Evolutionary conservation across 805 yeast genomes (phyloP), one percentile per base, ranked within the genome.

Genomic region (Ogataea sp.): DNA sequence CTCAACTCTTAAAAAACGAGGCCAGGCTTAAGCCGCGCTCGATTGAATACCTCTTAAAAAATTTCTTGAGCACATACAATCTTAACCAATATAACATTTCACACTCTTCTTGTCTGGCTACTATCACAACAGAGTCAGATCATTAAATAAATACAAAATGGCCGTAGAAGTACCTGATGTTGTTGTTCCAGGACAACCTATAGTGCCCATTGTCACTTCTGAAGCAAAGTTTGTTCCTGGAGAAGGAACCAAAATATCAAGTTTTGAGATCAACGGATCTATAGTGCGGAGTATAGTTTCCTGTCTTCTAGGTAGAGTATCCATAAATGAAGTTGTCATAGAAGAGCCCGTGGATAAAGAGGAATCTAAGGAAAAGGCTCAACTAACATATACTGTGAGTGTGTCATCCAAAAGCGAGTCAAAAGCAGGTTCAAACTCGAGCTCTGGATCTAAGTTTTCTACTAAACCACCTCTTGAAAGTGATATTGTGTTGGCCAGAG

Each of bases 171-270:
- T 70, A 34, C 80, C 81, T 17, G 60, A 65, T 25, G 55, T 56
- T 28, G 85, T 73, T 2, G 67, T 80, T n/a, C 96, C 96, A 1
- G 96, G 96, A 0, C 95, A 87, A 50, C 73, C 80, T 32, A 66
- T 87, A 20, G 71, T 78, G 16, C 89, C 93, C 1, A 62, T 69
- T 6, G 68, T 64, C 49, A 39, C 59, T 4, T 46, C 52, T 1
- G 65, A 63, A 14, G 45, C 46, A 14, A 69, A 67, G 41, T 85
- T 71, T 49, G 53, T 65, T 4, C 61, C 86, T 2, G 94, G 95
- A 5, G 59, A 64, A 17, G 95, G 95, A 9, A 70, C 85, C 1
- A 70, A 73, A 25, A 46, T 75, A 3, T 64, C 73, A 18, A 62
- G 68, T 4, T 65, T 76, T 15, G 64, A 61, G 3, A 58, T 67